Evolutionary conservation across 768 basidiomycete species (phyloP).

Genomic region (Tulasnella sp.): DNA sequence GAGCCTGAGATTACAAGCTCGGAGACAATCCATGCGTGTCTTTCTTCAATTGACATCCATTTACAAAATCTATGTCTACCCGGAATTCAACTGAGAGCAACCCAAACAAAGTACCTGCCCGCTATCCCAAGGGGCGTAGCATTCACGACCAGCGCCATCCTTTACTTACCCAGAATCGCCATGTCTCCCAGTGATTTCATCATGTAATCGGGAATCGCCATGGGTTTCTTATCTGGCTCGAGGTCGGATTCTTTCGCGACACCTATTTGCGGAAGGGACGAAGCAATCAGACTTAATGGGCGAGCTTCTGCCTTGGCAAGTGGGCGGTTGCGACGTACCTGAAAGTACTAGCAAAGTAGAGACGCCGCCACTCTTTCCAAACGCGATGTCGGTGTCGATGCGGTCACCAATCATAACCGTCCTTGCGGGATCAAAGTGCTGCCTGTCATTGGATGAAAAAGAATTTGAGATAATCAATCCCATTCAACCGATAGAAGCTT

Average conservation of each 20-base stretch:
- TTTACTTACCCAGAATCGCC: constrained; percentile 22
- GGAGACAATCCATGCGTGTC: too few species aligned
- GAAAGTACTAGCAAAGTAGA: constrained; percentile 84
- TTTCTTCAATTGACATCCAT: too few species aligned
- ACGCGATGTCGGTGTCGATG: constrained; percentile 89
- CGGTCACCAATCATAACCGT: constrained; percentile 97
- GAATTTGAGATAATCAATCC: neutral
- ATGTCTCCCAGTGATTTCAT: constrained; percentile 76
- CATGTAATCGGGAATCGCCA: constrained; percentile 65
- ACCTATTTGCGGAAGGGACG: constrained; percentile 41
- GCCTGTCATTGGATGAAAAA: constrained; percentile 41
- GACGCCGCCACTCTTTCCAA: constrained; percentile 78
- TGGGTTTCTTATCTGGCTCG: constrained; percentile 55
- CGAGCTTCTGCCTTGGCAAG: too few species aligned
- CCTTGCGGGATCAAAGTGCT: constrained; percentile 70
- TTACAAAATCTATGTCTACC: too few species aligned
- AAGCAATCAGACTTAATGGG: too few species aligned
- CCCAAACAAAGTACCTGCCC: too few species aligned
- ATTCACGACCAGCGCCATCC: too few species aligned
- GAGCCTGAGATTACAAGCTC: too few species aligned
- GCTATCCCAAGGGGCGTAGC: too few species aligned
- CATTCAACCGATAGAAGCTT: neutral
- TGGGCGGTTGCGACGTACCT: constrained; percentile 35
- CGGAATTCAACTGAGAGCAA: too few species aligned
- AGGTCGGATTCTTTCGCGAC: constrained; percentile 68